A percentile compares a stretch with the other conserved stretches of the same genome.
phyloP scores from a whole-genome alignment of 2,329 filamentous ascomycete species.

The Pyrenochaeta sp. region DNA sequence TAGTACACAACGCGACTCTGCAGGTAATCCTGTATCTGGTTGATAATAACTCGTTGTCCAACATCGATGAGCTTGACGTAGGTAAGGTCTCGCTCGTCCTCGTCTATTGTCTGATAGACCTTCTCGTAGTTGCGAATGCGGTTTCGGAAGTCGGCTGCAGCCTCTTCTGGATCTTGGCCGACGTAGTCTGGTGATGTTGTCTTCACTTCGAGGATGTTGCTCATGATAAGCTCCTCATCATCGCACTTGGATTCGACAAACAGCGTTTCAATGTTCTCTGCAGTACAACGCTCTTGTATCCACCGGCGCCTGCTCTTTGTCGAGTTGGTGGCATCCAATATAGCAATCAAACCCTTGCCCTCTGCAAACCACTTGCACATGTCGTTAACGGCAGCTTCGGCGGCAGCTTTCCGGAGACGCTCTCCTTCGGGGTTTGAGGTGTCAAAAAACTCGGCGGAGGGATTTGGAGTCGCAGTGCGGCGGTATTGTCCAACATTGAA shows the following conservation, averaged over 20 bases:
- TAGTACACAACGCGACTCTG: slow-evolving; percentile 98
- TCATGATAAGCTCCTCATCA: slow-evolving; percentile 95
- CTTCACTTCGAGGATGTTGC: slow-evolving; percentile 97
- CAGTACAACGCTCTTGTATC: slow-evolving; percentile 82
- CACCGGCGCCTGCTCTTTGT: slow-evolving; percentile 89
- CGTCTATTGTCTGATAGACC: slow-evolving; percentile 92
- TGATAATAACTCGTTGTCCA: slow-evolving; percentile 96
- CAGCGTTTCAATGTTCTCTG: slow-evolving; percentile 84
- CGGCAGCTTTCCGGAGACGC: slow-evolving; percentile 83
- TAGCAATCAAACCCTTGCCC: slow-evolving; percentile 82
- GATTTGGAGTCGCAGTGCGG: slow-evolving; percentile 86
- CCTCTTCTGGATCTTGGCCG: slow-evolving; percentile 91
- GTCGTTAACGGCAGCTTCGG: slow-evolving; percentile 89
- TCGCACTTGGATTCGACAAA: slow-evolving; percentile 99
- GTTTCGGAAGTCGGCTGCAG: slow-evolving; percentile 89
- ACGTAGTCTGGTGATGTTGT: slow-evolving; percentile 94
- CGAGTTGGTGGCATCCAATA: slow-evolving; percentile 96
- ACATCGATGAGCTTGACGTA: slow-evolving; percentile 99
- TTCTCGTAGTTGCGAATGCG: slow-evolving; percentile 98
- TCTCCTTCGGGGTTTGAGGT: slow-evolving; percentile 89
- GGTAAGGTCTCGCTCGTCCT: slow-evolving; percentile 85
- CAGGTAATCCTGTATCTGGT: slow-evolving; percentile 94
- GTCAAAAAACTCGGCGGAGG: slow-evolving; percentile 94
- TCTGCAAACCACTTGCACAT: slow-evolving; percentile 93
- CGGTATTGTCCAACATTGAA: slow-evolving; percentile 99